Conservation (phyloP, 345 rosid genomes). For the Rhodamnia rubescens region DNA sequence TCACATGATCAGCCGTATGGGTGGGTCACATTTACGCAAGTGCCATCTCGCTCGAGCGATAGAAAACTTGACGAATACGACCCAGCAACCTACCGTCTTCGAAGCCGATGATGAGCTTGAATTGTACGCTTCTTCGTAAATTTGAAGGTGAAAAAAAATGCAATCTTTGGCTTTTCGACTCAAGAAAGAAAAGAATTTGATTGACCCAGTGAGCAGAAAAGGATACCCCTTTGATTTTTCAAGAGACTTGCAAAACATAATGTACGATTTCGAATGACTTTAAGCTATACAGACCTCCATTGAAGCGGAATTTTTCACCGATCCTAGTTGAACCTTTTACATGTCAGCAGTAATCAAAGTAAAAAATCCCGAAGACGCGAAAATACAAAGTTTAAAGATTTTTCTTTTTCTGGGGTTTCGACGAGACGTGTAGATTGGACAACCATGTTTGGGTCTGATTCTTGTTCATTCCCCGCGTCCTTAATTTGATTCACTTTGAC, state of each 20-base stretch:
- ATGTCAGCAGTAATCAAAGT: no score
- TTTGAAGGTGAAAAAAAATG: not conserved
- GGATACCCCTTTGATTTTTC: not conserved
- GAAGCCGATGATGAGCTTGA: not conserved
- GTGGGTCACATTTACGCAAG: not conserved
- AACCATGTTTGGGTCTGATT: not conserved
- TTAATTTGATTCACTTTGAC: not conserved
- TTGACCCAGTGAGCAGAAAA: not conserved
- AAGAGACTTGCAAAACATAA: not conserved
- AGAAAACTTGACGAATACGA: not conserved
- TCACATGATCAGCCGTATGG: not conserved
- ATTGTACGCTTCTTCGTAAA: not conserved
- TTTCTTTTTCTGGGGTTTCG: not conserved
- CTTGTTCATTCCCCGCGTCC: not conserved
- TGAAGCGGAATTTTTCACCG: not conserved
- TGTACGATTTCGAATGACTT: not conserved
- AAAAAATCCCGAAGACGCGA: no score
- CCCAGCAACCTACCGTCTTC: not conserved
- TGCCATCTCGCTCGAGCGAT: not conserved
- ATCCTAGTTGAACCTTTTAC: no score
- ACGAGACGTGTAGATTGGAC: not conserved
- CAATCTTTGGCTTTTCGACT: not conserved
- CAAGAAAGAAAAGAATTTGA: not conserved
- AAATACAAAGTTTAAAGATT: not conserved
- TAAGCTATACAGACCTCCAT: not conserved